phyloP scores from a whole-genome alignment of 805 yeast species.

The Wickerhamomyces ciferrii region DNA sequence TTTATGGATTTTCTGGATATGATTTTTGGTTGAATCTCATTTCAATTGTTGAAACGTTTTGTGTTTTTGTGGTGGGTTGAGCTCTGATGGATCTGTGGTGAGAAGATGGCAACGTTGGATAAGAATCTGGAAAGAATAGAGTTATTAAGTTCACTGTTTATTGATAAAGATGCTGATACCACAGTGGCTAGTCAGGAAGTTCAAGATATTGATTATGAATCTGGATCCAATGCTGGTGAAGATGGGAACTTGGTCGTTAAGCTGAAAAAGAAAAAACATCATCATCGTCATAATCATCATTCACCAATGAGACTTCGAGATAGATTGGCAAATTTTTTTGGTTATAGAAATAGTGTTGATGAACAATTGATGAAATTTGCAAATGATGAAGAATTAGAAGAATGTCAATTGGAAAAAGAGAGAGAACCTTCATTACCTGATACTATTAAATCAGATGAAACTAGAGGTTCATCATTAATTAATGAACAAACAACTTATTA shows the following conservation, averaged over 20 bases:
- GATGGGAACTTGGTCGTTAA: too few relatives aligned
- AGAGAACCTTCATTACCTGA: background rate
- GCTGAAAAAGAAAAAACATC: background rate
- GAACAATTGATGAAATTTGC: background rate
- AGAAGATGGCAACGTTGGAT: background rate
- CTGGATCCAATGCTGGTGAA: background rate
- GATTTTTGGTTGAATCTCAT: too few relatives aligned
- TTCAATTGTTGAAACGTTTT: too few relatives aligned
- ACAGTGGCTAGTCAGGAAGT: background rate
- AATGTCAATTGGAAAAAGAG: background rate
- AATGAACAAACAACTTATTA: constrained; percentile 1
- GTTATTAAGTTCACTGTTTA: constrained; percentile 1
- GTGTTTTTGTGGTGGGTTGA: background rate
- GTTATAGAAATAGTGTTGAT: background rate
- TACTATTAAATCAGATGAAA: background rate
- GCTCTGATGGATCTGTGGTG: background rate
- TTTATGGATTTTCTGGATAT: too few relatives aligned
- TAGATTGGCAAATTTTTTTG: constrained; percentile 2
- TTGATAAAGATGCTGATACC: background rate
- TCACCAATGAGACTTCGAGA: constrained; percentile 3
- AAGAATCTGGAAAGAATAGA: background rate
- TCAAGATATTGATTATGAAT: background rate
- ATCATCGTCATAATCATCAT: background rate
- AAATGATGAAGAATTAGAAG: background rate
- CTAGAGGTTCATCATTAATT: background rate